A percentile compares a stretch with the other conserved stretches of the same genome.
These are phyloP conservation scores for Cudoniella acicularis DNA, from an alignment of 495 filamentous ascomycete genomes.

Conservation along the genomic window DNA sequence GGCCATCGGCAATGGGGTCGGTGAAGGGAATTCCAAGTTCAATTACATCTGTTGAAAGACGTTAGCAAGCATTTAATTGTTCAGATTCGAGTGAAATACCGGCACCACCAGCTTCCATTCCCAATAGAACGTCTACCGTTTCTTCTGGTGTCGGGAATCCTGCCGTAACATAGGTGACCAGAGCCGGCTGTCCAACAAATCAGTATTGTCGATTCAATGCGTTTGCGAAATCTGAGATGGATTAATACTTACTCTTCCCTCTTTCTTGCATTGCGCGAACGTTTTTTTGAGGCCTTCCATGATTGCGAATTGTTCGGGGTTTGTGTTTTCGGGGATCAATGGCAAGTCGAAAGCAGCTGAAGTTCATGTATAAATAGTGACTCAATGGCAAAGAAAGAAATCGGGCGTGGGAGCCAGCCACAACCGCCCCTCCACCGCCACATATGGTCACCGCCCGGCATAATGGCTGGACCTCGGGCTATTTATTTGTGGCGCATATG, in stretches of 20 bases:
- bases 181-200: slow-evolving; percentile 50
- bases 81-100: slow-evolving; percentile 49
- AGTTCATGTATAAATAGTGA: slow-evolving; percentile 10
- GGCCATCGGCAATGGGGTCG: slow-evolving; percentile 94
- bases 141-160: slow-evolving; percentile 83
- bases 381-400: background rate
- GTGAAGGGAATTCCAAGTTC: slow-evolving; percentile 93
- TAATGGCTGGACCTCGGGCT: slow-evolving; percentile 1
- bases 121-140: slow-evolving; percentile 78
- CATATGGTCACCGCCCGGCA: slow-evolving; percentile 21
- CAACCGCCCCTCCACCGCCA: slow-evolving; percentile 8
- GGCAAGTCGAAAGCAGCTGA: background rate
- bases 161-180: slow-evolving; percentile 95
- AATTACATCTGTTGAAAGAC: slow-evolving; percentile 57
- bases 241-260: slow-evolving; percentile 59
- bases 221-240: no score
- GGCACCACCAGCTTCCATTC: slow-evolving; percentile 88
- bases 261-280: slow-evolving; percentile 82
- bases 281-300: slow-evolving; percentile 81
- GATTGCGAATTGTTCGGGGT: slow-evolving; percentile 4
- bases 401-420: background rate
- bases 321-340: slow-evolving; percentile 12
- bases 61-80: background rate
- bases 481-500: no score
- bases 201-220: slow-evolving; percentile 10